Evolutionary conservation across 345 rosid species (phyloP).

Genomic region (Syzygium aqueum): DNA sequence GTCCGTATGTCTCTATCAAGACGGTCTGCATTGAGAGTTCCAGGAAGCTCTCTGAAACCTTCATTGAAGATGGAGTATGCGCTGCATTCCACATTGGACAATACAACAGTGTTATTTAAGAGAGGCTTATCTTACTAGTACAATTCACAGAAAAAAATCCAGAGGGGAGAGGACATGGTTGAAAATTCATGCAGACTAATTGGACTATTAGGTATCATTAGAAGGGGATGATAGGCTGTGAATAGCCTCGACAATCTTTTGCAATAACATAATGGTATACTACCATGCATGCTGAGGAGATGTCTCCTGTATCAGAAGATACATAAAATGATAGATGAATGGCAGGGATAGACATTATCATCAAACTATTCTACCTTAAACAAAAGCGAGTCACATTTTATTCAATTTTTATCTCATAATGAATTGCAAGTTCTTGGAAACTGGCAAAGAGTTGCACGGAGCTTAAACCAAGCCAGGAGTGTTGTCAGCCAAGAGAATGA

Average conservation of each 20-base stretch:
- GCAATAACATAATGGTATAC: not conserved
- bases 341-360: not conserved
- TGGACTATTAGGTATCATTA: not conserved
- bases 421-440: not conserved
- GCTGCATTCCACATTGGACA: slow-evolving; percentile 16
- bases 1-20: slow-evolving; percentile 69
- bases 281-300: not conserved
- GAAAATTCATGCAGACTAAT: not conserved
- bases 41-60: slow-evolving; percentile 90
- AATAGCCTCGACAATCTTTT: not conserved
- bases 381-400: not conserved
- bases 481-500: not conserved
- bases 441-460: not conserved
- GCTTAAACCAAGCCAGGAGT: not conserved
- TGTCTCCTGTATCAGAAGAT: not conserved
- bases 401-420: not conserved
- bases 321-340: not conserved
- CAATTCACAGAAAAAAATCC: not conserved
- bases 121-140: not conserved
- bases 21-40: slow-evolving; percentile 79
- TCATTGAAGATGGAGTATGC: slow-evolving; percentile 91
- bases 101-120: not conserved
- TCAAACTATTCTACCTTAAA: not conserved
- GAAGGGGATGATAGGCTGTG: not conserved
- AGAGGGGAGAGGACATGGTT: not conserved